Conservation (phyloP, 805 yeast genomes). For the Ogataea methanolica region DNA sequence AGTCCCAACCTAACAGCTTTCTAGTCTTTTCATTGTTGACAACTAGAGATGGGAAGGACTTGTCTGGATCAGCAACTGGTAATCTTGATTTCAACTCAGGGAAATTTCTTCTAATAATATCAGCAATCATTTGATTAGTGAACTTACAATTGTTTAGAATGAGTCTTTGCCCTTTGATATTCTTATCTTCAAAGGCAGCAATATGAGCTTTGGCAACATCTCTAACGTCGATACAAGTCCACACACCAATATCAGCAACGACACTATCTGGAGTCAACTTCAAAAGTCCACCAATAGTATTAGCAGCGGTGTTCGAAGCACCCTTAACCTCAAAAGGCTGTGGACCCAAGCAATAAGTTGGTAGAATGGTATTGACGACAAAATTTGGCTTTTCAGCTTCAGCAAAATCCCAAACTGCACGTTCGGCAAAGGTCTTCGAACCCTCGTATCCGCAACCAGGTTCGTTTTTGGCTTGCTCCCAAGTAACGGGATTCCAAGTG, state of each 20-base stretch:
- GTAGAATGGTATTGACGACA: no score
- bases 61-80: constrained; percentile 21
- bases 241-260: constrained; percentile 1
- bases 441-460: no score
- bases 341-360: constrained; percentile 47
- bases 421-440: no score
- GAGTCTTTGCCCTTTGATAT: constrained; percentile 31
- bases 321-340: constrained; percentile 38
- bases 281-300: constrained; percentile 22
- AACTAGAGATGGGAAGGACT: background rate
- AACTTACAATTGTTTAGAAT: constrained; percentile 19
- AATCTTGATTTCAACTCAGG: constrained; percentile 35
- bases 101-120: constrained; percentile 33
- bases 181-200: constrained; percentile 19
- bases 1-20: no score
- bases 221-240: constrained; percentile 37
- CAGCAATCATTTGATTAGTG: constrained; percentile 25
- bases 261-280: background rate
- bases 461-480: no score
- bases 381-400: no score
- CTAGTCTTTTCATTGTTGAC: no score
- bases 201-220: constrained; percentile 52
- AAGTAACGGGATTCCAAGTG: no score
- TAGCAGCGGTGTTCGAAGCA: constrained; percentile 36
- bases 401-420: no score